Conservation (phyloP, 2,329 filamentous ascomycete genomes). For the Fusarium buxicola region DNA sequence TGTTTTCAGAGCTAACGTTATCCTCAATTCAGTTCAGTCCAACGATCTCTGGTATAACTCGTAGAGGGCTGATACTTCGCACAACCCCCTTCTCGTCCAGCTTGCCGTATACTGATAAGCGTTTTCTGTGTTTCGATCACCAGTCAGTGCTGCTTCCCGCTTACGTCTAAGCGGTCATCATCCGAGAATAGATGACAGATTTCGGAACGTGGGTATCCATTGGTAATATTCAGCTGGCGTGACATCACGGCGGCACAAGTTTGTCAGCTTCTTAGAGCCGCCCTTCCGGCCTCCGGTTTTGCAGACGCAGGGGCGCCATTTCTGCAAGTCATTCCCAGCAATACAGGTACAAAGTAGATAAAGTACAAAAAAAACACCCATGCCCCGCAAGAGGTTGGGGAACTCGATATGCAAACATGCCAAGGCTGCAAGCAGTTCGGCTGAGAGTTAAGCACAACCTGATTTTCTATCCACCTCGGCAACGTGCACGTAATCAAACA, state of each 20-base stretch:
- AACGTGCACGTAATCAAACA: constrained; percentile 1
- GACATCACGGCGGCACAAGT: not conserved
- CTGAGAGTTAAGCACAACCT: not conserved
- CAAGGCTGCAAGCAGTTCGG: constrained; percentile 6
- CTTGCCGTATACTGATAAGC: constrained; percentile 1
- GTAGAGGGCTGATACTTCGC: not conserved
- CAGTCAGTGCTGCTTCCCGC: not conserved
- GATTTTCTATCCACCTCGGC: constrained; percentile 3
- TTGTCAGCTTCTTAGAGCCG: not conserved
- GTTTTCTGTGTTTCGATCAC: not conserved
- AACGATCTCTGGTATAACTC: not conserved
- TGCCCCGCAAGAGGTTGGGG: too few species aligned
- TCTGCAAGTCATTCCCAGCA: too few species aligned
- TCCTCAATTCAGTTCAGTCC: not conserved
- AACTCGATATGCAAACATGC: constrained; percentile 2
- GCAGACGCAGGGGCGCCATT: too few species aligned
- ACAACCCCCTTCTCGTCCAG: not conserved
- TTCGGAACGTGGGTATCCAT: too few species aligned
- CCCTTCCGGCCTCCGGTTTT: too few species aligned
- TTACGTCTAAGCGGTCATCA: too few species aligned
- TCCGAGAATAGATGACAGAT: too few species aligned
- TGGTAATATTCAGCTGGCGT: not conserved
- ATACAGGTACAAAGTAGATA: too few species aligned
- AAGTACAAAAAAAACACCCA: too few species aligned
- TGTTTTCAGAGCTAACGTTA: not conserved